Percentiles rank a stretch among this genome's conserved stretches.
Evolutionary conservation across 164 flowering plant genomes (phyloP).

Genomic region (Vitis rotundifolia): DNA sequence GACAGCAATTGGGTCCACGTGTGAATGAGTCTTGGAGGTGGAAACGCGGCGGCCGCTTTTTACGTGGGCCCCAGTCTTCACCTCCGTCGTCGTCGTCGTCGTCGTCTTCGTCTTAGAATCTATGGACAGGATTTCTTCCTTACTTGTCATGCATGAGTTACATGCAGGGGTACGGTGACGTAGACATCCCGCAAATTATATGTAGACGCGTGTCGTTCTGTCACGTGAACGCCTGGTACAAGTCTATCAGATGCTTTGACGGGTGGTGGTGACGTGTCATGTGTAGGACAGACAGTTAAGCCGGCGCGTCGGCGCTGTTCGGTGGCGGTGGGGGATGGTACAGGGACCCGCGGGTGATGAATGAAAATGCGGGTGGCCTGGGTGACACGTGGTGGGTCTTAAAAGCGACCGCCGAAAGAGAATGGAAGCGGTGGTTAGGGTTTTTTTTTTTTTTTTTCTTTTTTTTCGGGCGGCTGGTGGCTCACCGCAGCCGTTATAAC

Average conservation of each 20-base stretch:
- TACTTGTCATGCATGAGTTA: slow-evolving; percentile 6
- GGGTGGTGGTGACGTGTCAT: slow-evolving; percentile 9
- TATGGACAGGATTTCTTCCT: slow-evolving; percentile 17
- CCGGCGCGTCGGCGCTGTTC: slow-evolving; percentile 5
- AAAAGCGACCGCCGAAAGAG: too few species aligned
- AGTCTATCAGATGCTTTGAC: not conserved
- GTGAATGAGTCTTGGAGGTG: slow-evolving; percentile 14
- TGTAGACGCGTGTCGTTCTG: slow-evolving; percentile 5
- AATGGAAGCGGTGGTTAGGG: too few species aligned
- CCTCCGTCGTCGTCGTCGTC: slow-evolving; percentile 17
- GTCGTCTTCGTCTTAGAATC: slow-evolving; percentile 29
- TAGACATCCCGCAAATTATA: not conserved
- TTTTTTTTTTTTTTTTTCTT: too few species aligned
- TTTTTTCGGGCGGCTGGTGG: too few species aligned
- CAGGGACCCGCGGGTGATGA: not conserved
- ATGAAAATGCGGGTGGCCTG: not conserved
- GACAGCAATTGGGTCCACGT: slow-evolving; percentile 19
- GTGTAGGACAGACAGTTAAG: slow-evolving; percentile 9
- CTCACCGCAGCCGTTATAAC: too few species aligned
- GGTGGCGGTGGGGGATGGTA: not conserved
- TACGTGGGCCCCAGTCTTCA: slow-evolving; percentile 18
- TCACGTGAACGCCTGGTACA: not conserved
- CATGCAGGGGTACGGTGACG: not conserved
- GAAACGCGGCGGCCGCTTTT: slow-evolving; percentile 56
- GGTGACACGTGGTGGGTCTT: not conserved